Conservation (phyloP, 2,329 filamentous ascomycete species). For the Polytolypa hystricis region DNA sequence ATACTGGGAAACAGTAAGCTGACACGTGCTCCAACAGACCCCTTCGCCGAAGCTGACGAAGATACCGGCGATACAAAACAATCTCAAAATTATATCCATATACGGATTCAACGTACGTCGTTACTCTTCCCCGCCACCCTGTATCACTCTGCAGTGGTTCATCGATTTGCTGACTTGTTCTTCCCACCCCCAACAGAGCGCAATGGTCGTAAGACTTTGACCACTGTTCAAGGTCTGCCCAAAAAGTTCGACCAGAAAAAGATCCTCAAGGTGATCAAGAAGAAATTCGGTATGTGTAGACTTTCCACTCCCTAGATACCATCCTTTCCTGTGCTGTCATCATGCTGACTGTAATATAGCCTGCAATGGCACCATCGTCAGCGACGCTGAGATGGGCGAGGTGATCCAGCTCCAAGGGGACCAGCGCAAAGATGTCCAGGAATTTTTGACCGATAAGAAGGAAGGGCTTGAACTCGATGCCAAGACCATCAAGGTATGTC, state of each 20-base stretch:
- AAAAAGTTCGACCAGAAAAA: conserved; percentile 99
- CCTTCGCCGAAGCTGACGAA: conserved; percentile 99
- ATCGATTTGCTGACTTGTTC: conserved; percentile 15
- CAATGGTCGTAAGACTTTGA: conserved; percentile 99
- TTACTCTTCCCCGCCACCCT: conserved; percentile 2
- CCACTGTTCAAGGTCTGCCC: conserved; percentile 95
- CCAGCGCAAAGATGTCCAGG: conserved; percentile 96
- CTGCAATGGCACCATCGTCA: conserved; percentile 99
- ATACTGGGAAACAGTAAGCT: too few relatives aligned
- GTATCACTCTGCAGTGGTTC: background rate
- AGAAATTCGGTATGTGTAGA: conserved; percentile 71
- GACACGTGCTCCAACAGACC: conserved; percentile 52
- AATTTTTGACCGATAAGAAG: conserved; percentile 94
- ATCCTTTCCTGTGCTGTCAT: background rate
- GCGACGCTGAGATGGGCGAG: conserved; percentile 93
- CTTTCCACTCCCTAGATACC: background rate
- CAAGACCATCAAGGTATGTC: conserved; percentile 84
- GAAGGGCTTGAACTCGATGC: conserved; percentile 85
- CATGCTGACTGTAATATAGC: conserved; percentile 41
- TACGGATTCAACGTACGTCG: conserved; percentile 92
- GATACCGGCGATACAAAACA: conserved; percentile 91
- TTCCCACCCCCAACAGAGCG: conserved; percentile 68
- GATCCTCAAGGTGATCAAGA: conserved; percentile 99
- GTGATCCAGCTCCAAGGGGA: conserved; percentile 99
- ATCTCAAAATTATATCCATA: conserved; percentile 97